Evolutionary conservation across 2,329 filamentous ascomycete genomes (phyloP).

Genomic region (Waltergamsia citrina): DNA sequence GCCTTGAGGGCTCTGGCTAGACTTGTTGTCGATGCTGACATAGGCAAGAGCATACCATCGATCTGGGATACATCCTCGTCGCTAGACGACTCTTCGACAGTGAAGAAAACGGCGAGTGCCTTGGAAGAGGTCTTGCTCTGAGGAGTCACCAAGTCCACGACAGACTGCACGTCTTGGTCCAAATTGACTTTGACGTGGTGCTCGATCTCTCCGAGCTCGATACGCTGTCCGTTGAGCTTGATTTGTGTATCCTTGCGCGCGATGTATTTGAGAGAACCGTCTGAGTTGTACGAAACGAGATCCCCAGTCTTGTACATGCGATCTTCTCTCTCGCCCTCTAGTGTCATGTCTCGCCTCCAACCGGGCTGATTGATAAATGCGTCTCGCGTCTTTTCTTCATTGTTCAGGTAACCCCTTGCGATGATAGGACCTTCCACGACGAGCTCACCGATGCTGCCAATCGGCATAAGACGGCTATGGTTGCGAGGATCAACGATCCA

Average conservation of each 20-base stretch:
- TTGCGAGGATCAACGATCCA: constrained; percentile 18
- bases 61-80: neutral
- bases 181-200: constrained; percentile 15
- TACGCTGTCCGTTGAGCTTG: constrained; percentile 41
- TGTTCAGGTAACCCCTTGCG: constrained; percentile 36
- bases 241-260: constrained; percentile 51
- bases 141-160: constrained; percentile 36
- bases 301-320: constrained; percentile 36
- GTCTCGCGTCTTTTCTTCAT: constrained; percentile 36
- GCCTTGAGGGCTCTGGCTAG: constrained; percentile 8
- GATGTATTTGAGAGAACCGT: constrained; percentile 2
- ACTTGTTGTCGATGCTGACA: constrained; percentile 5
- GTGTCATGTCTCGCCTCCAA: constrained; percentile 7
- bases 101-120: constrained; percentile 11
- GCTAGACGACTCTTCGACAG: neutral
- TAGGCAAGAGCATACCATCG: constrained; percentile 3
- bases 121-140: constrained; percentile 11
- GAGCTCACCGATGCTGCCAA: constrained; percentile 22
- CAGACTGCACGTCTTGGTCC: constrained; percentile 27
- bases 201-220: constrained; percentile 26
- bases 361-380: constrained; percentile 30
- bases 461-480: constrained; percentile 14
- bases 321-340: constrained; percentile 10
- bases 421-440: constrained; percentile 22
- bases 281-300: constrained; percentile 29